A percentile compares a stretch with the other conserved stretches of the same genome.
These are phyloP conservation scores for Apostasia ramifera DNA, from an alignment of 106 monocot genomes.

Conservation along the genomic window DNA sequence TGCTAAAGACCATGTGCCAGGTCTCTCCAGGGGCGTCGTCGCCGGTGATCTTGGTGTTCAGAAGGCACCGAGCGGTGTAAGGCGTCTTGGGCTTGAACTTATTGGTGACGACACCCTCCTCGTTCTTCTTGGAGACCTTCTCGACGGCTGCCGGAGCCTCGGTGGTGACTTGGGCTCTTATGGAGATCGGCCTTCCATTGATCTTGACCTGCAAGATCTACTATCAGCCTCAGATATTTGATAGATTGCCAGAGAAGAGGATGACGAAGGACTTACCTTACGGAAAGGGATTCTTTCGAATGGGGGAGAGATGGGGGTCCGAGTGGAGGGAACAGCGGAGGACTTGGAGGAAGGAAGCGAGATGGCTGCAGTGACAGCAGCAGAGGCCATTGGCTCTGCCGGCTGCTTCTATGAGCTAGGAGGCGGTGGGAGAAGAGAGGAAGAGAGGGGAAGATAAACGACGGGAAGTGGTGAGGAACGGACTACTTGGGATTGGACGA, in stretches of 20 bases:
- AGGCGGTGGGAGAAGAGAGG: background rate
- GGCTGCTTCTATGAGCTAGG: background rate
- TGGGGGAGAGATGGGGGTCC: conserved; percentile 21
- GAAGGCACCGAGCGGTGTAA: conserved; percentile 71
- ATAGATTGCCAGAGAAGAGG: too few species aligned
- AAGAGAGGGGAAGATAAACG: background rate
- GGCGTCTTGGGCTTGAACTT: conserved; percentile 82
- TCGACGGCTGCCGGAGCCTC: conserved; percentile 56
- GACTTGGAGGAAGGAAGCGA: conserved; percentile 41
- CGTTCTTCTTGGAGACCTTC: conserved; percentile 77
- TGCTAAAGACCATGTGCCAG: conserved; percentile 99
- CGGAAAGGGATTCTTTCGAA: conserved; percentile 26
- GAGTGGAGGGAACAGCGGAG: conserved; percentile 26
- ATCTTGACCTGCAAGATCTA: background rate
- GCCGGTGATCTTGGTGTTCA: conserved; percentile 97
- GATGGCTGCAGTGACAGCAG: conserved; percentile 48
- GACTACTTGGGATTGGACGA: conserved; percentile 19
- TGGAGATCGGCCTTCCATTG: background rate
- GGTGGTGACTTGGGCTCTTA: conserved; percentile 60
- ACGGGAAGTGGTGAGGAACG: conserved; percentile 8
- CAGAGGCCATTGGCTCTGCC: conserved; percentile 27
- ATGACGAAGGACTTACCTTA: conserved; percentile 21
- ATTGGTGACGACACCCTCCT: conserved; percentile 82
- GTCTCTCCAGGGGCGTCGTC: conserved; percentile 98
- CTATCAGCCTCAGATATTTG: background rate